A percentile compares a stretch with the other conserved stretches of the same genome.
phyloP scores from a whole-genome alignment of 768 basidiomycete genomes.

The Lactarius indigo region DNA sequence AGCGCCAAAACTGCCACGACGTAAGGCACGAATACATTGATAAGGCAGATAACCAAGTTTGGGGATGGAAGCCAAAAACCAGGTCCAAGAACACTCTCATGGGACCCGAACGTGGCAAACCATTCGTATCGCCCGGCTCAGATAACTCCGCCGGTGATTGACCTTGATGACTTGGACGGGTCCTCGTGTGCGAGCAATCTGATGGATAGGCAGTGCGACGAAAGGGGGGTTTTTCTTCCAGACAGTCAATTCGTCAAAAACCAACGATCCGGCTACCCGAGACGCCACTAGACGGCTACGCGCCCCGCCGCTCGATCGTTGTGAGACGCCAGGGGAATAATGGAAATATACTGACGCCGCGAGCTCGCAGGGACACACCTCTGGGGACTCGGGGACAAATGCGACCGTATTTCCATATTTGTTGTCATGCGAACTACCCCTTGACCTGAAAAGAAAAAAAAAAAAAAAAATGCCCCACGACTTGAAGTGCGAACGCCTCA shows the following conservation, averaged over 20 bases:
- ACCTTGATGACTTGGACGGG: not conserved
- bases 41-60: not conserved
- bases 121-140: not conserved
- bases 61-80: not conserved
- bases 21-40: not conserved
- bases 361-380: slow-evolving; percentile 12
- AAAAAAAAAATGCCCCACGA: not conserved
- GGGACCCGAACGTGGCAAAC: not conserved
- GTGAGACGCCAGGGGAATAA: not conserved
- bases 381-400: not conserved
- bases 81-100: not conserved
- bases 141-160: not conserved
- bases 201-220: not conserved
- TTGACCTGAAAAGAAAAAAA: slow-evolving; percentile 6
- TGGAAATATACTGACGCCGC: not conserved
- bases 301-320: not conserved
- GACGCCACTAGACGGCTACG: not conserved
- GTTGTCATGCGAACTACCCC: not conserved
- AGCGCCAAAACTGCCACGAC: not conserved
- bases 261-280: not conserved
- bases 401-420: not conserved
- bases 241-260: not conserved
- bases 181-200: not conserved
- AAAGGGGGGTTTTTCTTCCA: no score
- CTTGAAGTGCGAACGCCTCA: not conserved